phyloP scores from a whole-genome alignment of 108 stramenopile genomes.

The Pseudonitzschia pungens region DNA sequence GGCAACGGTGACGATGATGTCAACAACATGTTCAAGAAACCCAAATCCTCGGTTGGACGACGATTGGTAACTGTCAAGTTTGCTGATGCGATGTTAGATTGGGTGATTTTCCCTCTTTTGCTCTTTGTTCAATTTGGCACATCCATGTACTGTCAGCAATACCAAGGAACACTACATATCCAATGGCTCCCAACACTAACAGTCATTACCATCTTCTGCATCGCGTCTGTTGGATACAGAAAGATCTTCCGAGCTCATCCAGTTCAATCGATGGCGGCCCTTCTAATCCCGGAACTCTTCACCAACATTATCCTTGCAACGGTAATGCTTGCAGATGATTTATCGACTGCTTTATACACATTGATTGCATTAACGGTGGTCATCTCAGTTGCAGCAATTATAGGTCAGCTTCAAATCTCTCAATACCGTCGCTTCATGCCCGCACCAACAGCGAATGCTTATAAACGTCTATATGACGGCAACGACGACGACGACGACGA shows the following conservation, averaged over 20 bases:
- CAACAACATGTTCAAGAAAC: neutral
- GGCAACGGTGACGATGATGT: neutral
- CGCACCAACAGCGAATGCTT: conserved; percentile 1
- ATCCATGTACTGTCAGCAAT: conserved; percentile 24
- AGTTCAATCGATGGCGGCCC: neutral
- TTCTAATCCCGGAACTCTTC: conserved; percentile 27
- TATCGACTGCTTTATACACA: neutral
- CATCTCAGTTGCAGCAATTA: neutral
- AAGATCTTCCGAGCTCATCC: conserved; percentile 22
- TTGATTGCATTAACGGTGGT: neutral
- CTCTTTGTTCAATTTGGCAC: conserved; percentile 30
- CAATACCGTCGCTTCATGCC: neutral
- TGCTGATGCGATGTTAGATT: conserved; percentile 15
- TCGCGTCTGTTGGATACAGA: conserved; percentile 24
- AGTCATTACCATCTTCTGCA: conserved; percentile 8
- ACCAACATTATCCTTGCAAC: conserved; percentile 22
- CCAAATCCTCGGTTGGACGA: neutral
- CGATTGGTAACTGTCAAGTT: neutral
- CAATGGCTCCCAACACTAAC: conserved; percentile 11
- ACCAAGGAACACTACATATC: conserved; percentile 3
- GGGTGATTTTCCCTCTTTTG: conserved; percentile 28
- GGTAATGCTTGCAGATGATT: conserved; percentile 17
- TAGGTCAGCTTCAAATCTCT: neutral
- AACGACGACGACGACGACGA: neutral
- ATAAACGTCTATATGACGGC: conserved; percentile 10